These are phyloP conservation scores for Myxozyma nipponensis DNA, from an alignment of 805 yeast genomes.

Conservation along the genomic window DNA sequence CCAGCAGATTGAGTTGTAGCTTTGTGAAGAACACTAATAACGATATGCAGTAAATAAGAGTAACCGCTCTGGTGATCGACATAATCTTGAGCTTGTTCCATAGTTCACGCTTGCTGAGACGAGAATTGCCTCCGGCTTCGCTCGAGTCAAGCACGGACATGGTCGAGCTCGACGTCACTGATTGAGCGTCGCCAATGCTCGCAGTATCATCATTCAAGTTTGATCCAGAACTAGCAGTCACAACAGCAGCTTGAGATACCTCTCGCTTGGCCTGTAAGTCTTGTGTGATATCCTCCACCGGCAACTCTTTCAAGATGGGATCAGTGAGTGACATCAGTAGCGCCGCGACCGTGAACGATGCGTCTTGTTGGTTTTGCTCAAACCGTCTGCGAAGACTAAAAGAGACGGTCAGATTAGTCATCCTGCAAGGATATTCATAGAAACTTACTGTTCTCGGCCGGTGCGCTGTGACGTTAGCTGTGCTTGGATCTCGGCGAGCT, in stretches of 20 bases:
- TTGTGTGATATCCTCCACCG: conserved; percentile 69
- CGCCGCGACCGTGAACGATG: conserved; percentile 76
- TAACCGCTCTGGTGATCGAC: conserved; percentile 67
- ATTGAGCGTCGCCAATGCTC: conserved; percentile 11
- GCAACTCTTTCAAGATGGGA: conserved; percentile 57
- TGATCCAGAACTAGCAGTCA: neutral
- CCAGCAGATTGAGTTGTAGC: conserved; percentile 80
- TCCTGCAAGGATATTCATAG: neutral
- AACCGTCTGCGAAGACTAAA: conserved; percentile 65
- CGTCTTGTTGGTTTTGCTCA: conserved; percentile 88
- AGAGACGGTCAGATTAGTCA: neutral
- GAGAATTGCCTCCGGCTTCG: conserved; percentile 14
- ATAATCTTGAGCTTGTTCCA: conserved; percentile 80
- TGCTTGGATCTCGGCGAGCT: conserved; percentile 20
- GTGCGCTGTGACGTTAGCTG: conserved; percentile 8
- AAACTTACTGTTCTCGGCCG: conserved; percentile 19
- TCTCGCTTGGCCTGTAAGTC: conserved; percentile 60
- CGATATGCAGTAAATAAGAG: conserved; percentile 64
- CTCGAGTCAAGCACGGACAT: conserved; percentile 22
- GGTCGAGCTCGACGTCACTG: conserved; percentile 21
- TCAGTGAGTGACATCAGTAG: conserved; percentile 70
- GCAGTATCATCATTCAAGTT: neutral
- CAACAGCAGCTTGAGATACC: conserved; percentile 3
- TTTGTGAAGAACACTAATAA: conserved; percentile 73
- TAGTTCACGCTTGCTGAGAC: conserved; percentile 57